Percentiles rank a stretch among this genome's conserved stretches.
Evolutionary conservation across 2,329 filamentous ascomycete species (phyloP).

Genomic region (Talaromyces islandicus): DNA sequence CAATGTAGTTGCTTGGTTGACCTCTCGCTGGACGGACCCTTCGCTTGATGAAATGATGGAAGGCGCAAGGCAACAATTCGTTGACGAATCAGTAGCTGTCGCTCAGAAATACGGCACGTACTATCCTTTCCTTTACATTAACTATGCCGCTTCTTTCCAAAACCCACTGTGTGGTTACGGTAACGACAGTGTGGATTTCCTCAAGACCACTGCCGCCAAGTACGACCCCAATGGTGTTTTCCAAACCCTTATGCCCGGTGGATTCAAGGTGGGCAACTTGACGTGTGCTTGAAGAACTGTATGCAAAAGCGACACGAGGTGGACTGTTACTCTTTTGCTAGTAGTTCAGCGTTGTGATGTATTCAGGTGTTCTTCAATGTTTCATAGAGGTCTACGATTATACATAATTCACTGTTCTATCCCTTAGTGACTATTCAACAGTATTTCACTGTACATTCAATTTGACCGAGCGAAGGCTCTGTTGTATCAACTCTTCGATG

Average conservation of each 20-base stretch:
- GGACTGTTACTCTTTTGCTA: not conserved
- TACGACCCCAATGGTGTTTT: conserved; percentile 23
- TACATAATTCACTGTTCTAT: too few relatives aligned
- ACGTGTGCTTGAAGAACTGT: not conserved
- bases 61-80: not conserved
- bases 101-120: not conserved
- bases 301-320: not conserved
- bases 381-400: too few relatives aligned
- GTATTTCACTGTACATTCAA: not conserved
- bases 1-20: not conserved
- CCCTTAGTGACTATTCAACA: not conserved
- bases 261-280: conserved; percentile 19
- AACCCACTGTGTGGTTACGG: conserved; percentile 39
- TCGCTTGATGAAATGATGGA: not conserved
- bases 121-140: conserved; percentile 33
- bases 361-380: not conserved
- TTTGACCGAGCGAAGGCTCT: not conserved
- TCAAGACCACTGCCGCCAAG: conserved; percentile 14
- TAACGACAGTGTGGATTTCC: conserved; percentile 26
- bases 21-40: not conserved
- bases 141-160: conserved; percentile 42
- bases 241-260: conserved; percentile 21
- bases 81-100: not conserved
- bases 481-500: conserved; percentile 1
- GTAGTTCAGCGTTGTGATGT: not conserved